phyloP scores from a whole-genome alignment of 345 rosid genomes.

The Lepidium didymum region DNA sequence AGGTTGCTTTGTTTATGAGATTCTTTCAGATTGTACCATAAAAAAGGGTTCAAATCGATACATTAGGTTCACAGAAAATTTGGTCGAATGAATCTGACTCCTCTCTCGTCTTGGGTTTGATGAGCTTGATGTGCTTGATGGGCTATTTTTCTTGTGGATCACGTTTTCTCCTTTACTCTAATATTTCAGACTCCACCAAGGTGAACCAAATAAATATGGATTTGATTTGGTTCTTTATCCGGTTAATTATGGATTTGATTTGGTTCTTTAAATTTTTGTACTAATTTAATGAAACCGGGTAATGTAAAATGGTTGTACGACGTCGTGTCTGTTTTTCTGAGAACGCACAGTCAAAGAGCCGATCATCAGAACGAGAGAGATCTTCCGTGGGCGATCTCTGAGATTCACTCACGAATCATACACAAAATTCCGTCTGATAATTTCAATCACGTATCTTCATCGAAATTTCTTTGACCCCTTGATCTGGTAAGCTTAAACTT shows the following conservation, averaged over 20 bases:
- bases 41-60: background rate
- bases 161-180: no score
- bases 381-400: conserved; percentile 25
- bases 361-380: background rate
- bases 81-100: no score
- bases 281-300: background rate
- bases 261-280: background rate
- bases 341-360: background rate
- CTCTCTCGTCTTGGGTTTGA: no score
- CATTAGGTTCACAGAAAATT: no score
- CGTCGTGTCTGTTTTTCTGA: background rate
- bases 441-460: background rate
- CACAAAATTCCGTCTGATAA: background rate
- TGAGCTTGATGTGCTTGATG: no score
- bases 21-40: background rate
- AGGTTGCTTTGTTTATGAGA: background rate
- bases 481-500: conserved; percentile 2
- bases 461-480: background rate
- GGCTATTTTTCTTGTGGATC: no score
- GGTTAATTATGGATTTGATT: background rate
- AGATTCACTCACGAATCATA: conserved; percentile 10
- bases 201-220: background rate
- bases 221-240: background rate
- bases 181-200: no score
- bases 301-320: background rate